These are phyloP conservation scores for Cyberlindnera mrakii DNA, from an alignment of 805 yeast genomes.

Conservation along the genomic window DNA sequence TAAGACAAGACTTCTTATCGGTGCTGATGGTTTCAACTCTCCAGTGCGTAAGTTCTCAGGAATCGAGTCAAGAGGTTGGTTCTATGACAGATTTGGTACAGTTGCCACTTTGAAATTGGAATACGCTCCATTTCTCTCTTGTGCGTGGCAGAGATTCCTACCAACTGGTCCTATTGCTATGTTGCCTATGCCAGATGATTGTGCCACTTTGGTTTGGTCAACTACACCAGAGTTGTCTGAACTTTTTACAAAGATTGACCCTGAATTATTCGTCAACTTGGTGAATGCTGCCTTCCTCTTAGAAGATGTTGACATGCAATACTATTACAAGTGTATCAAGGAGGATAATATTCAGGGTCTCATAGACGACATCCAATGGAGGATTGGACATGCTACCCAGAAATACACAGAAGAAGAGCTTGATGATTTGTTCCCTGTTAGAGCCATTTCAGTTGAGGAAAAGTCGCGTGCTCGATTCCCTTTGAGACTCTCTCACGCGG, in stretches of 20 bases:
- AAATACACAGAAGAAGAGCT: slow-evolving; percentile 36
- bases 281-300: slow-evolving; percentile 86
- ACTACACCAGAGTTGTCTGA: slow-evolving; percentile 71
- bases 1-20: slow-evolving; percentile 73
- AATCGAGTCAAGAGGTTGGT: slow-evolving; percentile 89
- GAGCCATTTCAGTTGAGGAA: slow-evolving; percentile 50
- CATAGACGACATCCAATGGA: slow-evolving; percentile 67
- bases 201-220: slow-evolving; percentile 94
- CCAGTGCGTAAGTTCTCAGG: slow-evolving; percentile 81
- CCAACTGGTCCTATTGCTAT: slow-evolving; percentile 91
- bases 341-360: slow-evolving; percentile 37
- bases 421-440: slow-evolving; percentile 62
- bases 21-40: slow-evolving; percentile 94
- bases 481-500: slow-evolving; percentile 82
- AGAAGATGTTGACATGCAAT: slow-evolving; percentile 68
- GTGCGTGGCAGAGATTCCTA: slow-evolving; percentile 93
- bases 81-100: slow-evolving; percentile 81
- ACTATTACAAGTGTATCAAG: slow-evolving; percentile 45
- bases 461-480: slow-evolving; percentile 85
- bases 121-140: slow-evolving; percentile 58
- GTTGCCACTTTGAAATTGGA: slow-evolving; percentile 82
- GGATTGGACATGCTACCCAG: slow-evolving; percentile 40
- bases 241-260: slow-evolving; percentile 50
- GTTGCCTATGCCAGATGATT: slow-evolving; percentile 78
- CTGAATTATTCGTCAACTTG: slow-evolving; percentile 57